These are phyloP conservation scores for Dacryopinax spathularia DNA, from an alignment of 768 basidiomycete genomes.

Conservation along the genomic window DNA sequence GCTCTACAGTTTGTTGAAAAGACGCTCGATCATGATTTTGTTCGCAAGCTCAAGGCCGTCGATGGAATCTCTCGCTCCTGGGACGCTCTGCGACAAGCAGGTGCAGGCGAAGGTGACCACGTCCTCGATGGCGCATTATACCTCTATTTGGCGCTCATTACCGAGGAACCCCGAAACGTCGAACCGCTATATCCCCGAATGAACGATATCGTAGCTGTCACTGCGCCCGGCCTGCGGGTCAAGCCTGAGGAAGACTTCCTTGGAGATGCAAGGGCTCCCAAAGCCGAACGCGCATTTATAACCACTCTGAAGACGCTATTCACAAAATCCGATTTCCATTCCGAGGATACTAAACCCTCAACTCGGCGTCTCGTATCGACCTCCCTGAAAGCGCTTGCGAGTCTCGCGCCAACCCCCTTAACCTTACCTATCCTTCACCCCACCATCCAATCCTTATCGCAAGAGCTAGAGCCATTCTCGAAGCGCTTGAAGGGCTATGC, in stretches of 20 bases:
- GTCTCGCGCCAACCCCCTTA: neutral
- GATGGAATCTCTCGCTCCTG: conserved; percentile 59
- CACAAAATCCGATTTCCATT: neutral
- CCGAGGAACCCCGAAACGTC: conserved; percentile 43
- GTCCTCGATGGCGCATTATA: conserved; percentile 47
- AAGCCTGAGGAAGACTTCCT: neutral
- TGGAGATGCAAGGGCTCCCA: neutral
- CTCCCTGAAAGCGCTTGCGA: neutral
- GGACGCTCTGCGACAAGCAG: conserved; percentile 46
- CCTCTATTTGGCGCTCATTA: conserved; percentile 47
- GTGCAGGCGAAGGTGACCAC: conserved; percentile 48
- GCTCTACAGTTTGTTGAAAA: conserved; percentile 65
- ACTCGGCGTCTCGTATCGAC: neutral
- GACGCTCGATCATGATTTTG: conserved; percentile 57
- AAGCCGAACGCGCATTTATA: neutral
- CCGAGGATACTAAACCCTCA: neutral
- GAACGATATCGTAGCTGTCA: neutral
- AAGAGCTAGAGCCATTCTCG: neutral
- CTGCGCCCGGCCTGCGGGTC: neutral
- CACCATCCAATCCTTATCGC: neutral
- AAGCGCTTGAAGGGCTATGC: neutral
- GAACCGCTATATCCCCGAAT: conserved; percentile 3
- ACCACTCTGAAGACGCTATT: neutral
- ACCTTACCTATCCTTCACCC: neutral
- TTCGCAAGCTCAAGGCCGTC: conserved; percentile 62